These are phyloP conservation scores for Elongisporangium prolatum DNA, from an alignment of 352 stramenopile species.

Conservation along the genomic window DNA sequence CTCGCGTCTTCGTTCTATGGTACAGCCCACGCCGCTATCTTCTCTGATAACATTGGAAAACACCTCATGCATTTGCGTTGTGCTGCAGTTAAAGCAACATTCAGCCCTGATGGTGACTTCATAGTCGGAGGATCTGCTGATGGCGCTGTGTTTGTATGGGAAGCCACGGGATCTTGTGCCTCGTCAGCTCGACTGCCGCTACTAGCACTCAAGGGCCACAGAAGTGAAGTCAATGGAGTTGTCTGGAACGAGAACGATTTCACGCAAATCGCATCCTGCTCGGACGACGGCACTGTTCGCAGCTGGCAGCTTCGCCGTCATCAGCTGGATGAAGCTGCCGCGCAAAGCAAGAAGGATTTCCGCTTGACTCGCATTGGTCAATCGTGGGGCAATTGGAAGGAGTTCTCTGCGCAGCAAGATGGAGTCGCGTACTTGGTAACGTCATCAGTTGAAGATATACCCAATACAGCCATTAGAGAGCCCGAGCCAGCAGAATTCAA, in stretches of 20 bases:
- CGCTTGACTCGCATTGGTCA: constrained; percentile 1
- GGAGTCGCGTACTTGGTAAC: constrained; percentile 8
- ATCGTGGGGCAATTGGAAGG: constrained; percentile 13
- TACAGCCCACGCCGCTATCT: constrained; percentile 5
- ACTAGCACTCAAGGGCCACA: constrained; percentile 54
- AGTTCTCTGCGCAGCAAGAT: constrained; percentile 11
- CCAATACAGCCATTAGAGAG: not conserved
- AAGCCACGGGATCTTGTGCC: constrained; percentile 12
- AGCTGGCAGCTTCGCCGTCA: constrained; percentile 26
- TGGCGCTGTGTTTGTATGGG: constrained; percentile 57
- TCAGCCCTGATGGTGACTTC: constrained; percentile 61
- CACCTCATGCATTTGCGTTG: not conserved
- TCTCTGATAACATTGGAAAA: not conserved
- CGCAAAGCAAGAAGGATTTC: not conserved
- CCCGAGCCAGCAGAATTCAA: not conserved
- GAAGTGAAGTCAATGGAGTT: constrained; percentile 63
- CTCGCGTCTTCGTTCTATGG: constrained; percentile 59
- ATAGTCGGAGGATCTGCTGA: constrained; percentile 50
- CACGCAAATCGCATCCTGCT: constrained; percentile 45
- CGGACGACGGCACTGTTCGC: constrained; percentile 61
- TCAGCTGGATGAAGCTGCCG: not conserved
- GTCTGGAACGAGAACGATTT: constrained; percentile 50
- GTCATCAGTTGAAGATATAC: not conserved
- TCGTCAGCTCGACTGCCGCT: constrained; percentile 15
- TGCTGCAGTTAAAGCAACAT: constrained; percentile 35